Base-by-base conservation (phyloP, 345 rosid species). In the Lagerstroemia speciosa region DNA sequence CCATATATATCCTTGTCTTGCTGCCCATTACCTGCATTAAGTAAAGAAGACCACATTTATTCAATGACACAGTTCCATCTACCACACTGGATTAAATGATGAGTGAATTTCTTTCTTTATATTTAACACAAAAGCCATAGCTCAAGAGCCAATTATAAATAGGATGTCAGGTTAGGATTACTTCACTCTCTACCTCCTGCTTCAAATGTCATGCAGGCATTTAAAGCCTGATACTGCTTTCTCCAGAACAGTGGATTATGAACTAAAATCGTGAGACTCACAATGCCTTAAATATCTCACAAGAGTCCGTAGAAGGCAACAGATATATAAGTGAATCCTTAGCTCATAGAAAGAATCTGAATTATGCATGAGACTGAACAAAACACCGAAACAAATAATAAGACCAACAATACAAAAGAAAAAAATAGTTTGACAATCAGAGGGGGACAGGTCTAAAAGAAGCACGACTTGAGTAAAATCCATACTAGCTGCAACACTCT, bases 1-100 rank as follows among this genome's bases (percentile, higher is more conserved):
- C 73, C 37, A 89, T 84, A 67, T 80, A 89, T 77, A 89, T 86
- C 72, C 85, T 89, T 27, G 89, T 81, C 85, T 80, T 89, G 81
- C 90, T 86, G 34, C 86, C 91, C 91, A 86, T 85, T 48, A 86
- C 91, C 91, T 84, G 78, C 77, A 76, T 72, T 33, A 41, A 69
- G 20, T 58, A 58, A 58, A 58, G 6, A 58, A 27, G 33, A 27
- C 63, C 7, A 6, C 63, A 29, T 58, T 58, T 20, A 14, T 2
- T 58, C 31, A 58, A 10, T 14, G 12, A 26, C 33, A n/a, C 24
- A 53, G 24, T 53, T 53, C 8, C 29, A 53, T 24, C 53, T 20
- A 48, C 53, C 24, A n/a, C 11, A 53, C 29, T n/a, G 60, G 60
- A 53, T 53, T 8, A 53, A 4, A 24, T n/a, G n/a, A n/a, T 1